Base-by-base conservation (phyloP, 2,329 filamentous ascomycete genomes). In the Trichophyton benhamiae region DNA sequence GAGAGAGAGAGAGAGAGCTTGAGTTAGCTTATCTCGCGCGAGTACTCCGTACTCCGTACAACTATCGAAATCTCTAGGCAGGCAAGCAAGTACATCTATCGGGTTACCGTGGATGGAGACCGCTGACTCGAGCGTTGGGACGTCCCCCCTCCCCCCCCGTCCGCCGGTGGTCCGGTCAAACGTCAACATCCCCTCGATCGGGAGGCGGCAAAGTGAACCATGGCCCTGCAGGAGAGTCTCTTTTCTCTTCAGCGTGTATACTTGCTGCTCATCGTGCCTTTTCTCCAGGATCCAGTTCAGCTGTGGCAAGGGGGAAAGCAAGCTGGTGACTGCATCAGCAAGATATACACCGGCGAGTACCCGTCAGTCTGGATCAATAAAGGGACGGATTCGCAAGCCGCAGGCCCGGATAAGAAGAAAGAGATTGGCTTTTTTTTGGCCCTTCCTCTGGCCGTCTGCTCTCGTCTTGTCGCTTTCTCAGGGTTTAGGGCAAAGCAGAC, bases 331-430 rank as follows among this genome's bases (percentile, higher is more conserved):
- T n/a, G 11, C 41, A 15, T 5, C 33, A 44, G 41, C 13, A 44
- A 7, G n/a, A 17, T 44, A 44, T 17, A 44, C 41, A 44, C 57
- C 25, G 15, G 27, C 59, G 22, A 38, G 9, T 20, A 55, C 25
- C 61, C 62, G 59, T 57, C 59, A 59, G 62, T 27, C 62, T 61
- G 62, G 62, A 63, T 63, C 62, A 57, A 57, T 61, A 58, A 58
- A 58, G 55, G 38, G 17, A 41, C 55, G 55, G 55, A 58, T 58
- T 38, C 55, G 25, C 55, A 58, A 41, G 33, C 55, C 55, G 55
- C 55, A 38, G 15, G 55, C 30, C 55, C 38, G 55, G 38, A 15
- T n/a, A 58, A 15, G 46, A 22, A 49, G 22, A 53, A 11, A 49
- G 22, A 53, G 22, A 53, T 53, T 53, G 49, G 49, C 49, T 53